phyloP scores from a whole-genome alignment of 768 basidiomycete genomes.

The Strobilomyces confusus region DNA sequence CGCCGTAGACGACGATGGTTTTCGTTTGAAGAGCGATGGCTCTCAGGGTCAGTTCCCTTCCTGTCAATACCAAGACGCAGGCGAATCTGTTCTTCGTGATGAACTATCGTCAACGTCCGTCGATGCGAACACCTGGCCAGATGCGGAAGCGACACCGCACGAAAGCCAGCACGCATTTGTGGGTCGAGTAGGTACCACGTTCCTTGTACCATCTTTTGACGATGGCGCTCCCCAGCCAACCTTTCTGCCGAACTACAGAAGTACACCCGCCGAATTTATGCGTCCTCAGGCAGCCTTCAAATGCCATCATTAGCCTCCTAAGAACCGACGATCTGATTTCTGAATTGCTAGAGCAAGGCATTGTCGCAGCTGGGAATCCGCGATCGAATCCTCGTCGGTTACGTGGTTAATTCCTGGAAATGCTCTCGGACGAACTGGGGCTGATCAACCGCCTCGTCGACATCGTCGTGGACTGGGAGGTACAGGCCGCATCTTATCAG shows the following conservation, averaged over 20 bases:
- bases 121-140: background rate
- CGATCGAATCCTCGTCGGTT: slow-evolving; percentile 40
- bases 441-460: slow-evolving; percentile 77
- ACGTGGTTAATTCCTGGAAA: slow-evolving; percentile 44
- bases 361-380: slow-evolving; percentile 47
- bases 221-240: slow-evolving; percentile 3
- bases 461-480: slow-evolving; percentile 77
- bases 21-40: slow-evolving; percentile 18
- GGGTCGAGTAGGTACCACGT: slow-evolving; percentile 8
- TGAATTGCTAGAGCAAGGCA: slow-evolving; percentile 37
- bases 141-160: background rate
- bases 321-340: slow-evolving; percentile 41
- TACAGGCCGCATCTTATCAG: slow-evolving; percentile 81
- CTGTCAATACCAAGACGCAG: slow-evolving; percentile 9
- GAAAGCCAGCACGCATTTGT: background rate
- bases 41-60: slow-evolving; percentile 1
- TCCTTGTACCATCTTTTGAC: slow-evolving; percentile 3
- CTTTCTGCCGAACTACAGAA: slow-evolving; percentile 14
- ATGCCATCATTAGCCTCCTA: too few species aligned
- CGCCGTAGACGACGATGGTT: slow-evolving; percentile 5
- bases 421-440: slow-evolving; percentile 69
- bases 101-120: background rate
- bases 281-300: background rate
- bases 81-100: slow-evolving; percentile 21
- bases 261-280: slow-evolving; percentile 9